These are phyloP conservation scores for Lagenidium sp. DNA, from an alignment of 352 stramenopile species.

Conservation along the genomic window DNA sequence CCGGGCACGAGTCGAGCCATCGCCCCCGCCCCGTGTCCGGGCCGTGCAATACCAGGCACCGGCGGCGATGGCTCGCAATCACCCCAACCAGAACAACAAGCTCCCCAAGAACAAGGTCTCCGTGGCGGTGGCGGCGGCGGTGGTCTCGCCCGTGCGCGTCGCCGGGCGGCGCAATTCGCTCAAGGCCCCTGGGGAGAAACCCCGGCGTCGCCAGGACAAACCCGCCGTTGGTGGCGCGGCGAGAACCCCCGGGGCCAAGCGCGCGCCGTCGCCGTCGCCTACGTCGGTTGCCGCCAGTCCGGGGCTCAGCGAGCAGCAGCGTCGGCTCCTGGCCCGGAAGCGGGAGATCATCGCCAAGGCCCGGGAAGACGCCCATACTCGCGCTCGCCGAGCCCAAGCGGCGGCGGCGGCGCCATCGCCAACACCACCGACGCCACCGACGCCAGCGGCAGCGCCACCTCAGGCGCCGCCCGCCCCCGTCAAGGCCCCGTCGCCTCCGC, in stretches of 20 bases:
- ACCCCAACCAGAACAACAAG: no score
- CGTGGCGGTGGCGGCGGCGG: not conserved
- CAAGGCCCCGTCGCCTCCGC: no score
- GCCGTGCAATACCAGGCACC: no score
- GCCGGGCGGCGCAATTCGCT: conserved; percentile 1
- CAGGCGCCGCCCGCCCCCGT: no score
- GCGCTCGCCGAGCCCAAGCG: not conserved
- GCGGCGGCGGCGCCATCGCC: conserved; percentile 1
- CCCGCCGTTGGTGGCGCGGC: not conserved
- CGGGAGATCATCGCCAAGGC: conserved; percentile 1
- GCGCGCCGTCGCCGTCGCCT: not conserved
- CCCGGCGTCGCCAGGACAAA: not conserved
- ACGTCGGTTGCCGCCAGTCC: conserved; percentile 1
- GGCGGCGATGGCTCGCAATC: no score
- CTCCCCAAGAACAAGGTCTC: not conserved
- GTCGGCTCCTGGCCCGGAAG: conserved; percentile 4
- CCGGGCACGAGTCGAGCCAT: no score
- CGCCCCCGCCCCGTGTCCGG: no score
- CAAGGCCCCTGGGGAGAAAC: conserved; percentile 2
- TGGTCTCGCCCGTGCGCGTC: no score
- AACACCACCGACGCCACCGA: not conserved
- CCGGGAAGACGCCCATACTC: conserved; percentile 1
- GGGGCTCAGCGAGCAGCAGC: not conserved
- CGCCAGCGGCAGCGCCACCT: not conserved
- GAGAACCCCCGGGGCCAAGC: no score